A percentile compares a stretch with the other conserved stretches of the same genome.
Conservation (phyloP, 305 asterid species). For the Nicotiana rustica region DNA sequence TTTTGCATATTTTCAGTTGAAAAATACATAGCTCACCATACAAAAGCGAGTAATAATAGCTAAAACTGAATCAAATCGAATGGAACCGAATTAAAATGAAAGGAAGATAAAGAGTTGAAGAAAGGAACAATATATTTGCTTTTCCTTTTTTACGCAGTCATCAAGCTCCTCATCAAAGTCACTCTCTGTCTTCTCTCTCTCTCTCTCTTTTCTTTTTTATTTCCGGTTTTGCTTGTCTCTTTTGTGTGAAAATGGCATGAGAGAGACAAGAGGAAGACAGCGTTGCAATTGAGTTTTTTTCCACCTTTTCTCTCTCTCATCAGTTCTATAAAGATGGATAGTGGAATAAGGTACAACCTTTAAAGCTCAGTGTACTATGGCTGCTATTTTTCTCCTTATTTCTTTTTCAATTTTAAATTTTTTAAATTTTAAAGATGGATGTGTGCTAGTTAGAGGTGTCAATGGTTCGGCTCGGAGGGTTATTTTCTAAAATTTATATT, state of each 20-base stretch:
- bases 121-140: constrained; percentile 24
- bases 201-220: too few relatives aligned
- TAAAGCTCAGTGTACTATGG: background rate
- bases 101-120: constrained; percentile 15
- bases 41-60: background rate
- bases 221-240: background rate
- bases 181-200: too few relatives aligned
- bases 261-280: constrained; percentile 31
- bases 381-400: background rate
- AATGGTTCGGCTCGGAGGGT: too few relatives aligned
- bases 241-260: constrained; percentile 29
- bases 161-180: constrained; percentile 29
- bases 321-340: constrained; percentile 21
- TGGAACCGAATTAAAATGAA: background rate
- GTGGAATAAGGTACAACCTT: background rate
- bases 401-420: background rate
- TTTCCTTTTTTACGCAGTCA: constrained; percentile 23
- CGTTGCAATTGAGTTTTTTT: background rate
- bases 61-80: background rate
- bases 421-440: background rate
- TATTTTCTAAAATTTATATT: too few relatives aligned
- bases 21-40: background rate
- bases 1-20: background rate
- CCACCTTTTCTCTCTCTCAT: background rate
- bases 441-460: background rate